Evolutionary conservation across 768 basidiomycete species (phyloP), one percentile per base, ranked within the genome.

Genomic region (Plicaturopsis crispa): DNA sequence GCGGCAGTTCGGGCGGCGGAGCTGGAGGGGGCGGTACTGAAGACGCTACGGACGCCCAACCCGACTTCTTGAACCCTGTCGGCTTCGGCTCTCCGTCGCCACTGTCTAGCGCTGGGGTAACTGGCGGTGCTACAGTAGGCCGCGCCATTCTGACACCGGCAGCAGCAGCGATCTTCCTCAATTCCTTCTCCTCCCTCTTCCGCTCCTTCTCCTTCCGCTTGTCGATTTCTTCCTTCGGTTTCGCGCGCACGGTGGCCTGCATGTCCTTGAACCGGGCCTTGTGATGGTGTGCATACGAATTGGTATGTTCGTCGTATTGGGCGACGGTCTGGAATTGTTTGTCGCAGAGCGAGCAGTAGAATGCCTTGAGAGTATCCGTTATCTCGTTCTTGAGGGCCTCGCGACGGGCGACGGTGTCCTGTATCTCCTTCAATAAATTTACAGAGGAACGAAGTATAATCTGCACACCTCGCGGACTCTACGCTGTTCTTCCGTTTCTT

Each of bases 251-350:
- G 35, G 78, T 78, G 20, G 78, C 75, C 61, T 87, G 83, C 84
- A 89, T 84, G 48, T 89, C 86, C 48, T 66, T 80, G 55, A 80
- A 73, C 35, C 88, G 80, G 24, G 80, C 80, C 59, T 84, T 88
- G 62, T 88, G 87, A 49, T 86, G 84, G 51, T 89, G 86, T 0
- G 85, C 84, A 47, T 88, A 89, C 5, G 88, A 88, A 51, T 89
- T 90, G 38, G 84, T 85, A 57, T 91, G 88, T 51, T 90, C 88
- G 46, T 90, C 88, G 49, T 85, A 91, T 51, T 88, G 87, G 0
- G 84, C 78, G 14, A 90, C 84, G 35, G 72, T 90, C 55, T 80
- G 73, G 62, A 89, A 90, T 55, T 91, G 88, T 55, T 89, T 89
- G 44, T 88, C 85, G 63, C 88, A 91, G 14, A 88, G 69, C 18